Conservation (phyloP, 169 alveolate species). For the Plasmodium chabaudi region DNA sequence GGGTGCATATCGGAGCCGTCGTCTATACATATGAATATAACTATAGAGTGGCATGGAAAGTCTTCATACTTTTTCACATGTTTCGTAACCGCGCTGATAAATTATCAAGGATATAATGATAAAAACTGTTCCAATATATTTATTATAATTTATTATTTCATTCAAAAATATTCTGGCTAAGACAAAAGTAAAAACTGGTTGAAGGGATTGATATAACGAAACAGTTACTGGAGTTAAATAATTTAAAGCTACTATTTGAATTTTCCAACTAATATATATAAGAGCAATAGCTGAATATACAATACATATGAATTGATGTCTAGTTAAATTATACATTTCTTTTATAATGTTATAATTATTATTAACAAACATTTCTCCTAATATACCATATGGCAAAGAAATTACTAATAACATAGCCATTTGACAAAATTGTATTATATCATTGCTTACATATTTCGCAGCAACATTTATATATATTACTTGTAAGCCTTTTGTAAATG, state of each 20-base stretch:
- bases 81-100: slow-evolving; percentile 50
- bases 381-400: slow-evolving; percentile 74
- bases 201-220: slow-evolving; percentile 78
- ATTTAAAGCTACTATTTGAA: slow-evolving; percentile 77
- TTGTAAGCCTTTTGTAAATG: slow-evolving; percentile 71
- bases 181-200: slow-evolving; percentile 78
- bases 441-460: slow-evolving; percentile 75
- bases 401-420: slow-evolving; percentile 55
- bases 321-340: slow-evolving; percentile 27
- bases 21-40: too few relatives aligned
- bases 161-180: slow-evolving; percentile 76
- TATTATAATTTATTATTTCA: slow-evolving; percentile 69
- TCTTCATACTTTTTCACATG: neutral
- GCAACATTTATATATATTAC: slow-evolving; percentile 71
- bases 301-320: slow-evolving; percentile 48
- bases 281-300: slow-evolving; percentile 77
- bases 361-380: slow-evolving; percentile 70
- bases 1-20: too few relatives aligned
- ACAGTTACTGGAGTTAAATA: slow-evolving; percentile 77
- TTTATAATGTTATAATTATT: slow-evolving; percentile 27
- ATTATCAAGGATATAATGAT: slow-evolving; percentile 72
- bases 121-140: slow-evolving; percentile 75
- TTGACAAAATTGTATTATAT: slow-evolving; percentile 66
- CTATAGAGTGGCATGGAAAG: too few relatives aligned
- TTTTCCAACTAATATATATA: slow-evolving; percentile 77